Evolutionary conservation across 495 filamentous ascomycete genomes (phyloP).

Genomic region (Penicillium angulare): DNA sequence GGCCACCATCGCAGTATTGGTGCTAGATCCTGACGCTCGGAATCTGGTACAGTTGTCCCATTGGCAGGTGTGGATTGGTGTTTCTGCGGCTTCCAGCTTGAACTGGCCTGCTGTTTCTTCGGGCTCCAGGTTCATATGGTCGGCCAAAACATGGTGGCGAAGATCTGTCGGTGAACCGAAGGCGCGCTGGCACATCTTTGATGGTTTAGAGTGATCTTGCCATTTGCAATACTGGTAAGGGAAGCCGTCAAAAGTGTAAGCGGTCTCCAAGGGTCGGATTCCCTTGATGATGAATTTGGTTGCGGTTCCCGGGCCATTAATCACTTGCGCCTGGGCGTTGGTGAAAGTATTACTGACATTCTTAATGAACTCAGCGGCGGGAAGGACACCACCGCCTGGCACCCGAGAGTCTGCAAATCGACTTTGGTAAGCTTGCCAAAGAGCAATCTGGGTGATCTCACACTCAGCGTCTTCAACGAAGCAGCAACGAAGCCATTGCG

Average conservation of each 20-base stretch:
- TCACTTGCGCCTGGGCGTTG: slow-evolving; percentile 79
- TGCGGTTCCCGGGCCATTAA: slow-evolving; percentile 53
- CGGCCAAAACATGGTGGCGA: slow-evolving; percentile 68
- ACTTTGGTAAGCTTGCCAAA: slow-evolving; percentile 95
- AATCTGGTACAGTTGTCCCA: slow-evolving; percentile 43
- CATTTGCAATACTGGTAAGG: slow-evolving; percentile 58
- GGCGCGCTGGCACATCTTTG: slow-evolving; percentile 58
- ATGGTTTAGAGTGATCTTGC: slow-evolving; percentile 42
- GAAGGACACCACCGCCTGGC: slow-evolving; percentile 61
- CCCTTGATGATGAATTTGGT: slow-evolving; percentile 91
- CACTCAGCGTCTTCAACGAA: slow-evolving; percentile 81
- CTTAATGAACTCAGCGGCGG: slow-evolving; percentile 93
- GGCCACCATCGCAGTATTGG: slow-evolving; percentile 43
- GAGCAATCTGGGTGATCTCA: slow-evolving; percentile 90
- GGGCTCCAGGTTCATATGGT: slow-evolving; percentile 62
- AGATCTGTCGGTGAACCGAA: slow-evolving; percentile 60
- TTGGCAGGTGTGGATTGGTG: slow-evolving; percentile 36
- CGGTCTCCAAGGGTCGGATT: slow-evolving; percentile 72
- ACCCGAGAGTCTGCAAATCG: slow-evolving; percentile 61
- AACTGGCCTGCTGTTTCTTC: slow-evolving; percentile 48
- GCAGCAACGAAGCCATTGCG: slow-evolving; percentile 66
- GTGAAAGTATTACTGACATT: slow-evolving; percentile 82
- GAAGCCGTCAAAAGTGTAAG: slow-evolving; percentile 65
- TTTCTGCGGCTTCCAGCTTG: slow-evolving; percentile 44
- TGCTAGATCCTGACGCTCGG: slow-evolving; percentile 37